Evolutionary conservation across 768 basidiomycete genomes (phyloP), one percentile per base, ranked within the genome.

Genomic region (Collybia nuda): DNA sequence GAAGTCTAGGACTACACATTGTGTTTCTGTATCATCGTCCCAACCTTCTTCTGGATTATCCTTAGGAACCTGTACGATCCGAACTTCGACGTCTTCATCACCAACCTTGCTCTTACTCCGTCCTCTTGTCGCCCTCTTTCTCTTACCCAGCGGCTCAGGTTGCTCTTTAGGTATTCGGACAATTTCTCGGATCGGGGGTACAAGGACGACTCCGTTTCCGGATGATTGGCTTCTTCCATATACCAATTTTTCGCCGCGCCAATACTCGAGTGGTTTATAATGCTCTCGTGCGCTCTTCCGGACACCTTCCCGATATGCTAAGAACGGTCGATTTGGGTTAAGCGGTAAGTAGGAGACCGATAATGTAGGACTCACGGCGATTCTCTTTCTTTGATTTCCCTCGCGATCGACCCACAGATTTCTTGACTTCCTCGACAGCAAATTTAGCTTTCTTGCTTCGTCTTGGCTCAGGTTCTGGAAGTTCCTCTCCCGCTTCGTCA

Each of bases 171-270:
- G 77, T 60, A 81, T 78, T 42, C 67, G 66, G 11, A 68, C 59
- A 43, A 92, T 82, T 53, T 82, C 85, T 56, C 80, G 79, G 60
- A 90, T 85, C 29, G 79, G 77, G 1, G 86, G 80, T 9, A 85
- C 82, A 18, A 79, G 72, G 19, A 73, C 68, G 17, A 63, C 44
- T 19, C 74, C 80, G 9, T 71, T 68, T 6, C 76, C 75, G 7
- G 76, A 70, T 11, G 58, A 52, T 2, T 62, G 56, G 9, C 63
- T 59, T 46, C 84, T 79, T 5, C 86, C 87, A 59, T 93, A 98
- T 2, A 94, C 85, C 19, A 93, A 80, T 54, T 84, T 86, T 69
- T 98, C 96, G 57, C 84, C 82, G n/a, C 93, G 82, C 96, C 96
- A 98, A 74, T 79, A 96, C 36, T 91, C 89, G 29, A 98, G 73